Conservation (phyloP, 345 rosid species). For the Eucalyptus pauciflora region DNA sequence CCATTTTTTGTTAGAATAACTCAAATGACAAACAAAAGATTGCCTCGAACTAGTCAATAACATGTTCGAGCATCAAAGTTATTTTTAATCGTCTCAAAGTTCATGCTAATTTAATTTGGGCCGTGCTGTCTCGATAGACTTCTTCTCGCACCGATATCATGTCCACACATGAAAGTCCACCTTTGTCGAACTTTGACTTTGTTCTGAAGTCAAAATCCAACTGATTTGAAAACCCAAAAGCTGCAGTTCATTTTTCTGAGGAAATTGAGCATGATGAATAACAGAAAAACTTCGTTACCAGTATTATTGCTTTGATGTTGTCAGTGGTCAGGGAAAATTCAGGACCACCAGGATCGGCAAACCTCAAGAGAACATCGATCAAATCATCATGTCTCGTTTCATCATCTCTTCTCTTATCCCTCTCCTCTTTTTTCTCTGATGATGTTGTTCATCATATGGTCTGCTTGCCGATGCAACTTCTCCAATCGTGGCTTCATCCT, state of each 20-base stretch:
- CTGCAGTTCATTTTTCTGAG: not conserved
- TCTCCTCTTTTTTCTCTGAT: not conserved
- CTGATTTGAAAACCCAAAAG: not conserved
- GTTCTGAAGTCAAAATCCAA: not conserved
- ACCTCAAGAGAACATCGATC: slow-evolving; percentile 5
- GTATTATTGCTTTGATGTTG: slow-evolving; percentile 14
- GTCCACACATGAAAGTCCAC: not conserved
- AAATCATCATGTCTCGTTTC: not conserved
- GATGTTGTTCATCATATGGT: not conserved
- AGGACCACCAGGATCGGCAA: not conserved
- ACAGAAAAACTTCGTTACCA: not conserved
- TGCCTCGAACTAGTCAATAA: too few species aligned
- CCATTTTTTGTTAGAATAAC: not conserved
- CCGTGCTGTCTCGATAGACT: not conserved
- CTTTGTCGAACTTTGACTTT: too few species aligned
- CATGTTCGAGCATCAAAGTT: not conserved
- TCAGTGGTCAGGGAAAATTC: not conserved
- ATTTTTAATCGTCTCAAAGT: not conserved
- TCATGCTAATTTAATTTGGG: not conserved
- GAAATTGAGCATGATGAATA: not conserved
- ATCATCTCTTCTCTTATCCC: not conserved
- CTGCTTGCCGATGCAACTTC: not conserved
- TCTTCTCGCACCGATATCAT: not conserved
- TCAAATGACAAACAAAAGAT: not conserved
- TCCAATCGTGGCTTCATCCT: not conserved